Conservation (phyloP, 169 alveolate species). For the Cryptosporidium canis region DNA sequence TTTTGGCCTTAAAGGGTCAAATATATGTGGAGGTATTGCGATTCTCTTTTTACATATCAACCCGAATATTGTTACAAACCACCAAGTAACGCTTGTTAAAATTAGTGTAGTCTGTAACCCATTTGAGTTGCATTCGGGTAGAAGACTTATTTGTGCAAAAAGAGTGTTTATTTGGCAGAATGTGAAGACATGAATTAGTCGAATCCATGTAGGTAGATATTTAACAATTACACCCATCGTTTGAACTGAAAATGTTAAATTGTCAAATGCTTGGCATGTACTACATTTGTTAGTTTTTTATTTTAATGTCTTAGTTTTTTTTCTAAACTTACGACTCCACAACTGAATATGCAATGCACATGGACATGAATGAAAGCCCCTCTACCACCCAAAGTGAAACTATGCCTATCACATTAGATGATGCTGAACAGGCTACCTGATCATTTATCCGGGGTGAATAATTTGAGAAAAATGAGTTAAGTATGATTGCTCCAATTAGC, state of each 20-base stretch:
- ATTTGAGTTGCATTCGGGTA: slow-evolving; percentile 76
- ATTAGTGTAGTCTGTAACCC: slow-evolving; percentile 66
- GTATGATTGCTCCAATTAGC: slow-evolving; percentile 72
- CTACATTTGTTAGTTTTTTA: not conserved
- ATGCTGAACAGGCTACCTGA: slow-evolving; percentile 74
- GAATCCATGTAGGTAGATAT: slow-evolving; percentile 76
- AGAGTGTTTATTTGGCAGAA: slow-evolving; percentile 72
- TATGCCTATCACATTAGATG: slow-evolving; percentile 58
- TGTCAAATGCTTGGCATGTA: slow-evolving; percentile 50
- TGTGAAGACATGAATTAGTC: slow-evolving; percentile 74
- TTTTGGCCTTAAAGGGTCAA: slow-evolving; percentile 61
- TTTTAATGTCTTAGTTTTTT: not conserved
- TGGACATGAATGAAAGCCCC: slow-evolving; percentile 52
- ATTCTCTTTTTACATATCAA: slow-evolving; percentile 36
- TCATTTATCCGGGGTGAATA: slow-evolving; percentile 73
- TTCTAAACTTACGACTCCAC: slow-evolving; percentile 58
- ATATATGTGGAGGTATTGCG: slow-evolving; percentile 66
- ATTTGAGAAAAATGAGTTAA: slow-evolving; percentile 69
- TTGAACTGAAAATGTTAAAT: slow-evolving; percentile 58
- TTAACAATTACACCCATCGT: slow-evolving; percentile 74
- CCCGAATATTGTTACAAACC: slow-evolving; percentile 59
- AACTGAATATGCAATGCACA: slow-evolving; percentile 67
- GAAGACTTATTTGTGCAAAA: slow-evolving; percentile 67
- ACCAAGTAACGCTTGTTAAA: slow-evolving; percentile 56
- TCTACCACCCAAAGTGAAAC: slow-evolving; percentile 75